Conservation (phyloP, 1,284 basidiomycete species). For the Naganishia liquefaciens region DNA sequence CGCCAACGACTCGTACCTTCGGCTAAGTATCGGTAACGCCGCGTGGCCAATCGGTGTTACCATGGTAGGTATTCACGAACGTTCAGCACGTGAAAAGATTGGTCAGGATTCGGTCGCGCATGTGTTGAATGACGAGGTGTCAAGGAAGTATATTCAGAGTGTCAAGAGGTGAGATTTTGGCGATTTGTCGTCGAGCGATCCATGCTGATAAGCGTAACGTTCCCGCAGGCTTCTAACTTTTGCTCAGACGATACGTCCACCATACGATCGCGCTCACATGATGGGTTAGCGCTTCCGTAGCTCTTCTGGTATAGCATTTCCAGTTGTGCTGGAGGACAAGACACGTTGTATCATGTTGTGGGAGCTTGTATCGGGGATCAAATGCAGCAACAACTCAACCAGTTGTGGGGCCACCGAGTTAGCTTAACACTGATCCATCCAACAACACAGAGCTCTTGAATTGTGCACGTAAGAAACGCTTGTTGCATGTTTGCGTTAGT, state of each 20-base stretch:
- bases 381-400: background rate
- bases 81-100: conserved; percentile 95
- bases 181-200: background rate
- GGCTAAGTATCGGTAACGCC: conserved; percentile 95
- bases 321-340: too few relatives aligned
- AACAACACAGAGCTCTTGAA: too few relatives aligned
- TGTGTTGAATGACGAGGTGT: conserved; percentile 97
- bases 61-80: conserved; percentile 98
- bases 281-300: conserved; percentile 67
- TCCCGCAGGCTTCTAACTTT: conserved; percentile 77
- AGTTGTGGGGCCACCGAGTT: background rate
- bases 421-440: too few relatives aligned
- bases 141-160: conserved; percentile 97
- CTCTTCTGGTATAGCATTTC: too few relatives aligned
- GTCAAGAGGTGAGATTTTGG: conserved; percentile 72
- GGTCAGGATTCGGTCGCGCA: conserved; percentile 95
- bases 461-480: too few relatives aligned
- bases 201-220: background rate
- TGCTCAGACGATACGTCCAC: conserved; percentile 90
- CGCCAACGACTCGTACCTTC: conserved; percentile 95
- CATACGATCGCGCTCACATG: conserved; percentile 81
- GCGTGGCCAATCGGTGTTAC: conserved; percentile 99
- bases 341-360: too few relatives aligned
- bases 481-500: too few relatives aligned
- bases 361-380: too few relatives aligned